Base-by-base conservation (phyloP, 225 moss, liverwort and hornwort species). In the Pseudoscleropodium purum region DNA sequence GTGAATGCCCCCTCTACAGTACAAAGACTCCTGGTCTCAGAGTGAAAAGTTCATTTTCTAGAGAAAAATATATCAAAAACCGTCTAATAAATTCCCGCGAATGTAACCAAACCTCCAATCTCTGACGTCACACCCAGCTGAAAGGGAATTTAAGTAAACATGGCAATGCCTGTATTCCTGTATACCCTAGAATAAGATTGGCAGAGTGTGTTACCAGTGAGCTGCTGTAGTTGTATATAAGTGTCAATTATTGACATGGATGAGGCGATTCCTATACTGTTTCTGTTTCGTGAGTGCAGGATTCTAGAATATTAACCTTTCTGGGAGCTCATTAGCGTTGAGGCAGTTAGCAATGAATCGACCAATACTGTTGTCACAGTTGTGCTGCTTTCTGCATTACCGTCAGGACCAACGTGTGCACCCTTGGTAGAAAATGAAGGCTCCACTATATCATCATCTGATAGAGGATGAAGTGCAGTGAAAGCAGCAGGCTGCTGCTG, bases 401-500 rank as follows among this genome's bases (percentile, higher is more conserved):
- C 79, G 37, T 60, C 83, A 31, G 77, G 84, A n/a, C 36, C 61
- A 68, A 68, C 24, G 47, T 76, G 89, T 75, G 88, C 93, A 74
- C 39, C 77, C 47, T 84, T 85, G 31, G 87, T 73, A 75, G 68
- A 67, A 84, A 76, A 41, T 68, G 85, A 64, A 88, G 91, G 93
- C 81, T 63, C 86, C 86, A 88, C 86, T 37, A 57, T 85, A 84
- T 57, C 72, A 45, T 74, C 63, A 36, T 70, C 75, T 79, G 88
- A 67, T 47, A 91, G 79, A 34, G 90, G 83, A 74, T 90, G 85
- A 41, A 91, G 82, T 43, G 91, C 89, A 91, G 77, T 86, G 73
- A 91, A 90, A 36, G 91, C 92, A 86, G 96, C 94, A 86, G 98
- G 97, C 92, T 99, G 98, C 83, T 99, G 98, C 91, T 99, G 97